Conservation (phyloP, 441 rosid species). For the Jatropha podagrica region DNA sequence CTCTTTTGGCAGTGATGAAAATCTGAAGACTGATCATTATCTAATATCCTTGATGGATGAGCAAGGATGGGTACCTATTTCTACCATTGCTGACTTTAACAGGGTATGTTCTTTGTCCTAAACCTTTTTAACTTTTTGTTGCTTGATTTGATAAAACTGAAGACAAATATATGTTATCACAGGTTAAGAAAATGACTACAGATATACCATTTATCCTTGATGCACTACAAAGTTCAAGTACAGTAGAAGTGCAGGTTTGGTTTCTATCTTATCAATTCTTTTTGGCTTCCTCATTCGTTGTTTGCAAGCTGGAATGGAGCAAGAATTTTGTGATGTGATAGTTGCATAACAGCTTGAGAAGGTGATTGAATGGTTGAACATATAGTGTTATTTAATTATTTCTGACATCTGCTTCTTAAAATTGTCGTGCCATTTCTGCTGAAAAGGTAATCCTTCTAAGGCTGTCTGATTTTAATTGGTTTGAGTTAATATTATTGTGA, state of each 20-base stretch:
- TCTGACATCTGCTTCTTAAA: neutral
- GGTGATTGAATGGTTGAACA: neutral
- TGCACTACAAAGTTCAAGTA: conserved; percentile 65
- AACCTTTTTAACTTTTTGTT: neutral
- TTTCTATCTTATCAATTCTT: conserved; percentile 12
- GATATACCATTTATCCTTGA: conserved; percentile 68
- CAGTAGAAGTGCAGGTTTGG: conserved; percentile 83
- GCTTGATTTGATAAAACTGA: neutral
- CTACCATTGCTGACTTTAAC: conserved; percentile 75
- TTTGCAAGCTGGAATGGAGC: neutral
- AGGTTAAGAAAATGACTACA: conserved; percentile 82
- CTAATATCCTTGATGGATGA: conserved; percentile 83
- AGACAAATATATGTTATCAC: conserved; percentile 25
- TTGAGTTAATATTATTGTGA: neutral
- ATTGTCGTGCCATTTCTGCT: neutral
- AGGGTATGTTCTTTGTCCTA: conserved; percentile 52
- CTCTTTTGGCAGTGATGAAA: conserved; percentile 70
- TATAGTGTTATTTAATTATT: neutral
- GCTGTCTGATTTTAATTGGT: neutral
- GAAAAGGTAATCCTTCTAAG: neutral
- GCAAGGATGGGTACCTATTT: conserved; percentile 84
- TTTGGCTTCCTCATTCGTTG: neutral
- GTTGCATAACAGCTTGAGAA: neutral
- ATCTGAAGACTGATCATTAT: conserved; percentile 65
- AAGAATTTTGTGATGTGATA: neutral